phyloP scores from a whole-genome alignment of 495 filamentous ascomycete species.

The Penicillium parvum region DNA sequence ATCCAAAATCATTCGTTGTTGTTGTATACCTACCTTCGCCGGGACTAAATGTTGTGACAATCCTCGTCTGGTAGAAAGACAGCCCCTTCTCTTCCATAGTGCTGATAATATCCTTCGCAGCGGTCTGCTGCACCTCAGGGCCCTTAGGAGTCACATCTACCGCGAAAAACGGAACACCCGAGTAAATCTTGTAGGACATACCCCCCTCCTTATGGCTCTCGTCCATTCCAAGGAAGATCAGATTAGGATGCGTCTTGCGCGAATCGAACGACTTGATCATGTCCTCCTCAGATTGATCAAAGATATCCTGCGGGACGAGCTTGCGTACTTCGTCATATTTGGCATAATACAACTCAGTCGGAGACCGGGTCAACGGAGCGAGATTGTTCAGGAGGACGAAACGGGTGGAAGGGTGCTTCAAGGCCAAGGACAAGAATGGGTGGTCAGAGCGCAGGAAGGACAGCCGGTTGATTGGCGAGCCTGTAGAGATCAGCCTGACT shows the following conservation, averaged over 20 bases:
- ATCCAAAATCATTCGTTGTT: not conserved
- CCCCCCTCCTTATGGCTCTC: constrained; percentile 53
- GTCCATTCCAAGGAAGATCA: constrained; percentile 86
- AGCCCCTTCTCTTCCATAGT: constrained; percentile 55
- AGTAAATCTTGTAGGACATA: constrained; percentile 58
- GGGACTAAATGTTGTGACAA: constrained; percentile 54
- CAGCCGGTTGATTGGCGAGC: constrained; percentile 70
- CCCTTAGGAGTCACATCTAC: constrained; percentile 79
- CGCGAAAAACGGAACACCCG: constrained; percentile 79
- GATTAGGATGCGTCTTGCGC: constrained; percentile 54
- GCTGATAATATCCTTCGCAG: constrained; percentile 45
- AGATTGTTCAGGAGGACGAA: constrained; percentile 80
- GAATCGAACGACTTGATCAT: constrained; percentile 72
- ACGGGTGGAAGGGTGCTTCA: constrained; percentile 61
- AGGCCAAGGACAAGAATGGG: constrained; percentile 69
- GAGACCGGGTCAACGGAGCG: constrained; percentile 62
- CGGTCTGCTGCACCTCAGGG: constrained; percentile 43
- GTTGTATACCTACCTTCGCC: constrained; percentile 50
- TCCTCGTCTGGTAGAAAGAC: constrained; percentile 55
- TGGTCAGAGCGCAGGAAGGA: constrained; percentile 83
- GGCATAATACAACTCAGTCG: constrained; percentile 55
- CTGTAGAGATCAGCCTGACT: constrained; percentile 42
- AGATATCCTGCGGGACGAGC: constrained; percentile 69
- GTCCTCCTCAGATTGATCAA: constrained; percentile 67
- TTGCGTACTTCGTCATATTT: constrained; percentile 58